phyloP scores from a whole-genome alignment of 2,329 filamentous ascomycete species.

The Tolypocladium endophyticum region DNA sequence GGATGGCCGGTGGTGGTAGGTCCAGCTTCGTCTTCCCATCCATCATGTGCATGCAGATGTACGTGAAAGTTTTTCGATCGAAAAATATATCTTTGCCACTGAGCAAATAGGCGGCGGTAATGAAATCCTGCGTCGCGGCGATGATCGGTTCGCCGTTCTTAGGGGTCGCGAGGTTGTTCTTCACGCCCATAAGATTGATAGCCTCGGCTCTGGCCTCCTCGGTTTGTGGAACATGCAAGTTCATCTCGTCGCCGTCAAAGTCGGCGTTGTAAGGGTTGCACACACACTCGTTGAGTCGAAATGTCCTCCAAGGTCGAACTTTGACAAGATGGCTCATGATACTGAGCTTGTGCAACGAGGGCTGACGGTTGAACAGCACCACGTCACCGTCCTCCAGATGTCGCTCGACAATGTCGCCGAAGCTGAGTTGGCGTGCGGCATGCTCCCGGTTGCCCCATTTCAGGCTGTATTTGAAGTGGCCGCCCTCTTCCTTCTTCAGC shows the following conservation, averaged over 20 bases:
- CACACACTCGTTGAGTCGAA: constrained; percentile 94
- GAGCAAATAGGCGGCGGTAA: constrained; percentile 84
- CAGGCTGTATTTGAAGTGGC: constrained; percentile 63
- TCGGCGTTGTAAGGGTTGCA: constrained; percentile 98
- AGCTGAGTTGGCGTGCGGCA: constrained; percentile 62
- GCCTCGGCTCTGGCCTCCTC: constrained; percentile 94
- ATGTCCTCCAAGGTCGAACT: constrained; percentile 88
- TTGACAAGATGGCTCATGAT: constrained; percentile 95
- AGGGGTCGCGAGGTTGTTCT: constrained; percentile 88
- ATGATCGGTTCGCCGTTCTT: constrained; percentile 98
- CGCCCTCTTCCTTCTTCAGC: constrained; percentile 56
- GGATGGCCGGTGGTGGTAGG: constrained; percentile 73
- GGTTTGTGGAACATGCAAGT: constrained; percentile 92
- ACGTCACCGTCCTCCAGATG: constrained; percentile 94
- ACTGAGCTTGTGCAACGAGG: constrained; percentile 95
- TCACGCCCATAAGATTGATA: constrained; percentile 94
- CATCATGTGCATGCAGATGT: constrained; percentile 91
- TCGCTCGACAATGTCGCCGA: constrained; percentile 85
- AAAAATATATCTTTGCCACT: constrained; percentile 92
- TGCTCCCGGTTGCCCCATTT: constrained; percentile 62
- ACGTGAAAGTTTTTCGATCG: constrained; percentile 77
- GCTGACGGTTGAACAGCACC: constrained; percentile 95
- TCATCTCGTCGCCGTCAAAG: constrained; percentile 99
- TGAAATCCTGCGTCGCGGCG: constrained; percentile 98
- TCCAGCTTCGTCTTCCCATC: constrained; percentile 68